These are phyloP conservation scores for Colletotrichum sp. DNA, from an alignment of 2,329 filamentous ascomycete genomes.

Conservation along the genomic window DNA sequence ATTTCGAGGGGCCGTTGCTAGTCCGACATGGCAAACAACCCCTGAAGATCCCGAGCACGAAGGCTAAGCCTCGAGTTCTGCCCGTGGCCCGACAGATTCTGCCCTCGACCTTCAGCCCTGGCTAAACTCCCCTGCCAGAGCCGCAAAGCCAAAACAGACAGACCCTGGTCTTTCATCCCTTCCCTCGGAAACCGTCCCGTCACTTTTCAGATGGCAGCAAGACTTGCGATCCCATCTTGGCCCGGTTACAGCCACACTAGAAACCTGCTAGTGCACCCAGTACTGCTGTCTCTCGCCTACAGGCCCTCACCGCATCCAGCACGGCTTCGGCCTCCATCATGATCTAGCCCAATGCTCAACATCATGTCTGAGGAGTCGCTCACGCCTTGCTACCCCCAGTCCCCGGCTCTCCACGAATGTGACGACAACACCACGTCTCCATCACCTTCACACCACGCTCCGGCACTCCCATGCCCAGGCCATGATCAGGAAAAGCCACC, in stretches of 20 bases:
- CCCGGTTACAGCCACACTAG: neutral
- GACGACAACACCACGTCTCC: neutral
- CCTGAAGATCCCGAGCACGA: neutral
- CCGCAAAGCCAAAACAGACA: constrained; percentile 20
- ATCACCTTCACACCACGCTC: constrained; percentile 2
- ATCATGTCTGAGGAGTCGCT: neutral
- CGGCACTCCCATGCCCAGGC: constrained; percentile 11
- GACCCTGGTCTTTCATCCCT: neutral
- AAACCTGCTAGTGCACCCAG: neutral
- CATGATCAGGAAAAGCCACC: neutral
- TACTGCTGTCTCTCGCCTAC: neutral
- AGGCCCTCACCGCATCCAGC: neutral
- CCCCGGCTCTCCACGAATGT: neutral
- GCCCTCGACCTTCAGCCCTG: constrained; percentile 6
- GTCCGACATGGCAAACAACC: neutral
- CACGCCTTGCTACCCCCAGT: neutral
- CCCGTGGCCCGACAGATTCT: neutral
- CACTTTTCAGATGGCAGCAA: constrained; percentile 3
- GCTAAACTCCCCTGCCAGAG: constrained; percentile 16
- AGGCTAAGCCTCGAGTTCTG: neutral
- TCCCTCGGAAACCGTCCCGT: constrained; percentile 4
- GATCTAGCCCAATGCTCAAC: neutral
- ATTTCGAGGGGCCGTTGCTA: neutral
- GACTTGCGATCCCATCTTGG: neutral
- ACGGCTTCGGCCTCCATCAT: neutral